Base-by-base conservation (phyloP, 2,329 filamentous ascomycete species). In the Ophiostoma fasciatum region DNA sequence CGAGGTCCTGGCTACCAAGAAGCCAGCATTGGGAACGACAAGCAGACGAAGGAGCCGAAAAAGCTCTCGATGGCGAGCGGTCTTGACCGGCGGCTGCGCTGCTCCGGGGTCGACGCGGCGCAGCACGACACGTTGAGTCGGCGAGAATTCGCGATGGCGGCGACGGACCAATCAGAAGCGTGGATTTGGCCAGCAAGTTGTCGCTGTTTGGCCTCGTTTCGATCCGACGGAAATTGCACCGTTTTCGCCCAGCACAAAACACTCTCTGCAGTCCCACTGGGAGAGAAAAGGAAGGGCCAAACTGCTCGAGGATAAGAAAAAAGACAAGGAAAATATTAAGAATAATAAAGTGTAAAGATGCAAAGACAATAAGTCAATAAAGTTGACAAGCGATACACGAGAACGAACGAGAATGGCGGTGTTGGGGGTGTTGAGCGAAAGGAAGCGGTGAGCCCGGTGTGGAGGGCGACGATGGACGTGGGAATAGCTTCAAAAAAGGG, bases 401-500 rank as follows among this genome's bases (percentile, higher is more conserved):
- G 19, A 33, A 20, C 14, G n/a, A n/a, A 26, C 8, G 21, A 20
- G 7, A 8, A 12, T 32, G 29, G 17, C 4, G n/a, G 23, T 17
- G 35, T 8, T 19, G n/a, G 20, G 11, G 21, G 21, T 5, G 27
- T 23, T 31, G 29, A 29, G 22, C 14, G 12, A 15, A 28, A 21
- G 10, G 28, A 13, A 21, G 32, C 36, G 28, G 9, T 31, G 38
- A 19, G 33, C 33, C 36, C 15, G 38, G 31, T 36, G 19, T 19
- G 18, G 36, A 31, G 26, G 35, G 18, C 17, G 31, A 28, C 12
- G 27, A 10, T 9, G 23, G 18, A 12, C 21, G 27, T 41, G 27
- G 33, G 40, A 42, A 42, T 38, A 42, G 40, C 40, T 42, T 42
- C 40, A 42, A 31, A 41, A 36, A 18, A 13, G 12, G n/a, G 29